phyloP scores from a whole-genome alignment of 352 stramenopile species.

The Pythium scleroteichum region DNA sequence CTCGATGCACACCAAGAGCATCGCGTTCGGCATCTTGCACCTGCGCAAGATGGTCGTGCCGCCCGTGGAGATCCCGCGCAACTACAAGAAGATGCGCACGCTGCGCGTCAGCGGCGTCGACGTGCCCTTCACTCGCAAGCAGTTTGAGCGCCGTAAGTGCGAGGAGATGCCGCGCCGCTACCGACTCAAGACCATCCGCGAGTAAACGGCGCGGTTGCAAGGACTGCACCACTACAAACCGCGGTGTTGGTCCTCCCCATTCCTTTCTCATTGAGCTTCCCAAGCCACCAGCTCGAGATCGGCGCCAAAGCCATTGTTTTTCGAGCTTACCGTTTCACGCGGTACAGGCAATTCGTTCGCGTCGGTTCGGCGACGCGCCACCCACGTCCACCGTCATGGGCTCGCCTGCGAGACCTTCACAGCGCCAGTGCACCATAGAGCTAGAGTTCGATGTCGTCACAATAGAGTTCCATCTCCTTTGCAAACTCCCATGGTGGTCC shows the following conservation, averaged over 20 bases:
- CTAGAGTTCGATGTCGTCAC: too few species aligned
- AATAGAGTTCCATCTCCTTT: too few species aligned
- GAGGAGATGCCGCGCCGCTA: slow-evolving; percentile 13
- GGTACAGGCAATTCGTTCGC: too few species aligned
- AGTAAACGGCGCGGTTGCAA: slow-evolving; percentile 16
- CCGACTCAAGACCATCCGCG: slow-evolving; percentile 23
- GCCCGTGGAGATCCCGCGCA: slow-evolving; percentile 47
- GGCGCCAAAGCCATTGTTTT: neutral
- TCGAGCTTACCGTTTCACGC: too few species aligned
- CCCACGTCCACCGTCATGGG: too few species aligned
- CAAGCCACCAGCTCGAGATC: neutral
- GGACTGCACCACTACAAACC: too few species aligned
- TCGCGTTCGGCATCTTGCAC: slow-evolving; percentile 48
- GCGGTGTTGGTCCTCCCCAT: too few species aligned
- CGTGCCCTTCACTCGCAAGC: slow-evolving; percentile 56
- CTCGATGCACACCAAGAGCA: slow-evolving; percentile 37
- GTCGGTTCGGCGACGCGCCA: too few species aligned
- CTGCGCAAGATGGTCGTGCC: slow-evolving; percentile 54
- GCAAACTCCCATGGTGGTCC: too few species aligned
- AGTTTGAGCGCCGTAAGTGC: slow-evolving; percentile 53
- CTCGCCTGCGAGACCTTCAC: too few species aligned
- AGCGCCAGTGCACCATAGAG: too few species aligned
- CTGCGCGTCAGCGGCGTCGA: slow-evolving; percentile 41
- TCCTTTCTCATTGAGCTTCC: too few species aligned
- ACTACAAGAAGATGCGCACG: slow-evolving; percentile 33